Conservation (phyloP, 345 rosid species). For the Leavenworthia alabamica region DNA sequence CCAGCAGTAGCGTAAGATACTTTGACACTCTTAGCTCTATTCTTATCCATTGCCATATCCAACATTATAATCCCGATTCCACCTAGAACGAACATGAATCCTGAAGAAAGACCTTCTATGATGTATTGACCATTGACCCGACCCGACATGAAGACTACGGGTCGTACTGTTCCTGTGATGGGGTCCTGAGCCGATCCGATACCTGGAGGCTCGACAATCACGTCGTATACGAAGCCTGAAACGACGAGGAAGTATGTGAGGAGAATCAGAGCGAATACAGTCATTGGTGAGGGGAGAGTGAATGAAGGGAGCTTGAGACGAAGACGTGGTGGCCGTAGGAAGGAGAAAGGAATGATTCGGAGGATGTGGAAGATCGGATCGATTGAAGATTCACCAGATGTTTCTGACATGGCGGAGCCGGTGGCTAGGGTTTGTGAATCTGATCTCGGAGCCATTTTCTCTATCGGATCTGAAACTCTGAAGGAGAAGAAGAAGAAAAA, state of each 20-base stretch:
- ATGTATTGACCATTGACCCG: slow-evolving; percentile 96
- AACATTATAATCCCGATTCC: slow-evolving; percentile 74
- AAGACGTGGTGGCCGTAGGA: slow-evolving; percentile 81
- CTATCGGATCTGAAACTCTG: too few species aligned
- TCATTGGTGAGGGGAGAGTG: slow-evolving; percentile 83
- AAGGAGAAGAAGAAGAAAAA: not conserved
- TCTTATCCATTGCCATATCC: slow-evolving; percentile 88
- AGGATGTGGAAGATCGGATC: slow-evolving; percentile 73
- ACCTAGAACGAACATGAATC: slow-evolving; percentile 91
- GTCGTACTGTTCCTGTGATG: slow-evolving; percentile 71
- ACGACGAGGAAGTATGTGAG: slow-evolving; percentile 94
- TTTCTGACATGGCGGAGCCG: slow-evolving; percentile 13
- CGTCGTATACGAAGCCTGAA: slow-evolving; percentile 89
- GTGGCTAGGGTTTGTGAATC: slow-evolving; percentile 29
- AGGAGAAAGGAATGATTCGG: slow-evolving; percentile 51
- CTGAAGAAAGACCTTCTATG: slow-evolving; percentile 94
- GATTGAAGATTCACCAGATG: slow-evolving; percentile 29
- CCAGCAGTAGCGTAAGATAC: slow-evolving; percentile 78
- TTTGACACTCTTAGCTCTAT: slow-evolving; percentile 76
- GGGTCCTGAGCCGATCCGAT: slow-evolving; percentile 95
- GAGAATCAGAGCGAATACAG: slow-evolving; percentile 72
- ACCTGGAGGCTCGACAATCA: slow-evolving; percentile 95
- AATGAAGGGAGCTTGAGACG: slow-evolving; percentile 83
- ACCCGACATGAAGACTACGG: slow-evolving; percentile 85
- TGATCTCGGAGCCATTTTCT: slow-evolving; percentile 37